Evolutionary conservation across 768 basidiomycete species (phyloP), one percentile per base, ranked within the genome.

Genomic region (Panus rudis): DNA sequence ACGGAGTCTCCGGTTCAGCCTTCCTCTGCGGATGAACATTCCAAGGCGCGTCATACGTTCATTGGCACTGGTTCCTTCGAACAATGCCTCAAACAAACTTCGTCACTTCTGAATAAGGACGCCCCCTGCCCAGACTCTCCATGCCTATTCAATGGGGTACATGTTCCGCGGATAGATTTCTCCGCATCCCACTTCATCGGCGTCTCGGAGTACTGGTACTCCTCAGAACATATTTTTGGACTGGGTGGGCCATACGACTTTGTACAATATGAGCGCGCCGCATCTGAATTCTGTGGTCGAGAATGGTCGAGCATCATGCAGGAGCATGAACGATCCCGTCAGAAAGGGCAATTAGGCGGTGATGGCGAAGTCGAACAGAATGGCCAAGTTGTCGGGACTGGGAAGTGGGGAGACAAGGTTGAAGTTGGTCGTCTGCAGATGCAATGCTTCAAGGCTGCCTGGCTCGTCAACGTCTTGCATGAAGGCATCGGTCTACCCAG

Each of bases 371-470:
- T 84, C 11, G 67, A 75, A 46, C 57, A 75, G 56, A 65, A 71
- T 42, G 84, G 82, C 16, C 60, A 76, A 46, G 61, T 84, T 11
- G 72, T 85, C n/a, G 72, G 71, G 21, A 71, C 74, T 3, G 81
- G 80, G 0, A 71, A 73, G 50, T 89, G 85, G 87, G 76, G 76
- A 19, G 69, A 78, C 28, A 66, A 77, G 42, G 82, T 94, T 45
- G 93, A 93, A 59, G 63, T 88, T 26, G 76, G 87, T 19, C 77
- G 94, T 35, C 65, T 99, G 46, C 79, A 94, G 65, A 88, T 94
- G 87, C 96, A 98, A 60, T 99, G 96, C 61, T 99, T 99, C 81
- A 99, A 99, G 63, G 92, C 94, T 1, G 93, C 96, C 2, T 99
- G 96, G 96, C 76, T 99, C 42, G 82, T 86, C 40, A 97, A 98